A percentile compares a stretch with the other conserved stretches of the same genome.
phyloP scores from a whole-genome alignment of 2,329 filamentous ascomycete genomes.

The Dryadomyces quercivorus region DNA sequence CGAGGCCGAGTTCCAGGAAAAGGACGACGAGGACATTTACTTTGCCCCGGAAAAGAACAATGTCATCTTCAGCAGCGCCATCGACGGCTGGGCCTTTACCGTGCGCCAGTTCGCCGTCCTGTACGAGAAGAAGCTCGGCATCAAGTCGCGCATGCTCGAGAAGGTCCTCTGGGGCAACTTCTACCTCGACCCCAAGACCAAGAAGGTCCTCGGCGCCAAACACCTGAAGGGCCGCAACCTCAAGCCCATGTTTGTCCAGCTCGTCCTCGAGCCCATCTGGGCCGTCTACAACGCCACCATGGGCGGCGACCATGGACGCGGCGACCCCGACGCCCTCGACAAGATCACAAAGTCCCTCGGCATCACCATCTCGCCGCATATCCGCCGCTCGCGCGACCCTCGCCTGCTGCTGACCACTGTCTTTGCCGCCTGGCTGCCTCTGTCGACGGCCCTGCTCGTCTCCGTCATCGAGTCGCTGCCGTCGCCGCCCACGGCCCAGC shows the following conservation, averaged over 20 bases:
- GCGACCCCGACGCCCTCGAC: slow-evolving; percentile 70
- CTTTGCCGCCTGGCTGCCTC: slow-evolving; percentile 79
- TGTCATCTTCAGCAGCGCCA: slow-evolving; percentile 94
- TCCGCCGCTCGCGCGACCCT: slow-evolving; percentile 73
- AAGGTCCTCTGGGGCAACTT: slow-evolving; percentile 96
- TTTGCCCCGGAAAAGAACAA: slow-evolving; percentile 98
- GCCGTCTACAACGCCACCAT: slow-evolving; percentile 86
- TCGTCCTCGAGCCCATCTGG: slow-evolving; percentile 94
- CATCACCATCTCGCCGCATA: slow-evolving; percentile 72
- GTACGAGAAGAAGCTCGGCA: slow-evolving; percentile 94
- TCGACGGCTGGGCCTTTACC: slow-evolving; percentile 99
- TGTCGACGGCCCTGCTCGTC: slow-evolving; percentile 85
- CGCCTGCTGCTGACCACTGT: slow-evolving; percentile 73
- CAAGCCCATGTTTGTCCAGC: slow-evolving; percentile 95
- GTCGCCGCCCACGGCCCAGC: slow-evolving; percentile 69
- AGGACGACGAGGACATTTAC: slow-evolving; percentile 92
- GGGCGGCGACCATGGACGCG: slow-evolving; percentile 50
- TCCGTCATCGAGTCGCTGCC: slow-evolving; percentile 90
- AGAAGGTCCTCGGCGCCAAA: slow-evolving; percentile 79
- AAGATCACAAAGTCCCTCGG: slow-evolving; percentile 91
- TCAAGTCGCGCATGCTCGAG: slow-evolving; percentile 77
- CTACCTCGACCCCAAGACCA: slow-evolving; percentile 94
- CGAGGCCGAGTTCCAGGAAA: slow-evolving; percentile 68
- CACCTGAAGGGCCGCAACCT: slow-evolving; percentile 84
- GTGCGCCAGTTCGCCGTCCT: slow-evolving; percentile 84